A percentile compares a stretch with the other conserved stretches of the same genome.
These are phyloP conservation scores for Hyaloperonospora brassicae DNA, from an alignment of 352 stramenopile species.

Conservation along the genomic window DNA sequence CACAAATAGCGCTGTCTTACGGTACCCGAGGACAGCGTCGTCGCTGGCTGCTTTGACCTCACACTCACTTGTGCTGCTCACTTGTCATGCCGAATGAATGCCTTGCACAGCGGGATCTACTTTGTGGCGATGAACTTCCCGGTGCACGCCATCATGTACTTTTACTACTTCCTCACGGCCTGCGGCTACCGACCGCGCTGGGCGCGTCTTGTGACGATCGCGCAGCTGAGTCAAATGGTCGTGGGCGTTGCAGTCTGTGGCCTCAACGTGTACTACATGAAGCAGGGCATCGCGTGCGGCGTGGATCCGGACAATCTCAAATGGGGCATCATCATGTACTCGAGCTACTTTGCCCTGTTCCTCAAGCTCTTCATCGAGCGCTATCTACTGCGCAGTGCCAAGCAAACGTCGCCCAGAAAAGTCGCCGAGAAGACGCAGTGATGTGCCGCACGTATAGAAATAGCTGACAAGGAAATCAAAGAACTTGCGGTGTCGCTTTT, in stretches of 20 bases:
- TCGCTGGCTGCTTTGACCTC: too few species aligned
- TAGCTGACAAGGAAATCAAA: too few species aligned
- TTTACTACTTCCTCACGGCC: constrained; percentile 91
- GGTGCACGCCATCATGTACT: constrained; percentile 97
- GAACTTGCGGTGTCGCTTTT: too few species aligned
- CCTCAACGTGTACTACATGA: constrained; percentile 77
- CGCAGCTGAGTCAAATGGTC: constrained; percentile 87
- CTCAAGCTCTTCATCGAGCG: constrained; percentile 88
- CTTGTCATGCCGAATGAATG: too few species aligned
- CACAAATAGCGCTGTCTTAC: too few species aligned
- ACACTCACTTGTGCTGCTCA: too few species aligned
- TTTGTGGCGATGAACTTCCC: constrained; percentile 98
- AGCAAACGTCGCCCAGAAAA: constrained; percentile 16
- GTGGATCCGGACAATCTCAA: constrained; percentile 83
- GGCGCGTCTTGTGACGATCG: constrained; percentile 81
- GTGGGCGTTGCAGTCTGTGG: constrained; percentile 64
- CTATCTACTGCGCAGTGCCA: constrained; percentile 58
- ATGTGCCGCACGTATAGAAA: constrained; percentile 3
- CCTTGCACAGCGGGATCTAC: constrained; percentile 80
- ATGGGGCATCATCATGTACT: constrained; percentile 91
- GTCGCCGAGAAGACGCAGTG: constrained; percentile 37
- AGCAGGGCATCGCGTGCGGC: constrained; percentile 50
- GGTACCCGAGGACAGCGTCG: too few species aligned
- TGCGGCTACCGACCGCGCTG: constrained; percentile 69
- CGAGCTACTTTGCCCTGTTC: constrained; percentile 90